Base-by-base conservation (phyloP, 495 filamentous ascomycete species). In the Trichodelitschia bisporula region DNA sequence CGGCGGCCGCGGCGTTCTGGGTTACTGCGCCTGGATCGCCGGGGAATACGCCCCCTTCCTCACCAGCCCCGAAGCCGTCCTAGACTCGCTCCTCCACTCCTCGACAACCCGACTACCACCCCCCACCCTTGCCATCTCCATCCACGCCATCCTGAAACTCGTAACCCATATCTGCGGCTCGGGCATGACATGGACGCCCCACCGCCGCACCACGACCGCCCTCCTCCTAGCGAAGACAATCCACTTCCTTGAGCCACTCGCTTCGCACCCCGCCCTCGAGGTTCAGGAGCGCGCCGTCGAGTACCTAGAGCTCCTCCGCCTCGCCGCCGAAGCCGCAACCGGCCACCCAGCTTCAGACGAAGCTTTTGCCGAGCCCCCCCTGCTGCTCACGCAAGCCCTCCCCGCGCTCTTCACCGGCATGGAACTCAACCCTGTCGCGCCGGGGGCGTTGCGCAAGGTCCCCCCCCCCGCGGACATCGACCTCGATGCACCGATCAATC, bases 241-340 rank as follows among this genome's bases (percentile, higher is more conserved):
- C 15, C 59, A 77, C 38, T 74, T 80, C 26, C 55, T 91, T 2
- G 83, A 91, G 30, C 59, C 66, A 0, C 50, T 93, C 16, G 59
- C 69, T 0, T 61, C 65, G 3, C 80, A 92, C 44, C 79, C 89
- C 0, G 73, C 68, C 39, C 56, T 97, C 6, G 86, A 95, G 42
- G 79, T 95, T n/a, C 86, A 97, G 48, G 86, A 95, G 50, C 66
- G 89, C 29, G 70, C 80, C 4, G 83, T 92, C 11, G 84, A 92
- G 42, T 89, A 84, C 40, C 59, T 76, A 2, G 86, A 97, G 41
- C 60, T 95, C 3, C 64, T 93, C 40, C 75, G 77, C 26, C 56
- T 97, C 25, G 74, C 74, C 9, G 62, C 66, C 1, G 84, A 97
- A 51, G 77, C 84, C 15, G 61, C 73, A 4, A 56, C 60, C 3